A percentile compares a stretch with the other conserved stretches of the same genome.
phyloP scores from a whole-genome alignment of 2,329 filamentous ascomycete species.

The Colletotrichum australisinense region DNA sequence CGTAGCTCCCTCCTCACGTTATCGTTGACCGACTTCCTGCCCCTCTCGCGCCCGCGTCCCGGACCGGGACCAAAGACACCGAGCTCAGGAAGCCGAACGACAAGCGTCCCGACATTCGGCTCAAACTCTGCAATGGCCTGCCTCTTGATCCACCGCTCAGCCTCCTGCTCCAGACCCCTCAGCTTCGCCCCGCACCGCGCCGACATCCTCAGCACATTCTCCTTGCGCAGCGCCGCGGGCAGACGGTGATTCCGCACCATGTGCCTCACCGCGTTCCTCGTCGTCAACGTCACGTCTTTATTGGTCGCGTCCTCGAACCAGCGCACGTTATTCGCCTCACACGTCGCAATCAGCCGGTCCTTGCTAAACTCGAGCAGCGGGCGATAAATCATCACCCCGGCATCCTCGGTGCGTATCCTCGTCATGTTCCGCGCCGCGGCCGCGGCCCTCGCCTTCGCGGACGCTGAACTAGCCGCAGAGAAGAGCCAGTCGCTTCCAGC shows the following conservation, averaged over 20 bases:
- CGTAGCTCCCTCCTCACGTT: constrained; percentile 40
- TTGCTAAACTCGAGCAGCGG: constrained; percentile 80
- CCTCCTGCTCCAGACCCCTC: constrained; percentile 60
- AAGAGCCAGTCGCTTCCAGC: constrained; percentile 16
- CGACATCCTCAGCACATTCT: constrained; percentile 72
- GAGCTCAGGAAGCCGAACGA: constrained; percentile 57
- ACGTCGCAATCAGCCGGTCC: constrained; percentile 78
- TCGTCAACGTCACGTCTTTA: constrained; percentile 78
- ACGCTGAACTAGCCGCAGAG: constrained; percentile 35
- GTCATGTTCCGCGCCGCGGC: constrained; percentile 3
- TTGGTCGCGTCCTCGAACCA: constrained; percentile 94
- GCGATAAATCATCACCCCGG: constrained; percentile 75
- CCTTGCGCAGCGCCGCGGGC: constrained; percentile 76
- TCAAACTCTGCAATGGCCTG: constrained; percentile 60
- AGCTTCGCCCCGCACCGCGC: constrained; percentile 59
- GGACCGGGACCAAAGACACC: constrained; percentile 26
- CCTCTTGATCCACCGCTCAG: constrained; percentile 63
- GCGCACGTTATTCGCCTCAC: constrained; percentile 70
- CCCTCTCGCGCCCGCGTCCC: constrained; percentile 24
- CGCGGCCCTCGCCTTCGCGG: constrained; percentile 26
- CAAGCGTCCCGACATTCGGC: constrained; percentile 59
- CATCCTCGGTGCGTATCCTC: constrained; percentile 64
- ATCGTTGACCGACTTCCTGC: constrained; percentile 18
- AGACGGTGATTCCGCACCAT: constrained; percentile 69
- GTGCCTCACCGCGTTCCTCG: constrained; percentile 83